Conservation (phyloP, 1,284 basidiomycete genomes). For the Caloboletus inedulis region DNA sequence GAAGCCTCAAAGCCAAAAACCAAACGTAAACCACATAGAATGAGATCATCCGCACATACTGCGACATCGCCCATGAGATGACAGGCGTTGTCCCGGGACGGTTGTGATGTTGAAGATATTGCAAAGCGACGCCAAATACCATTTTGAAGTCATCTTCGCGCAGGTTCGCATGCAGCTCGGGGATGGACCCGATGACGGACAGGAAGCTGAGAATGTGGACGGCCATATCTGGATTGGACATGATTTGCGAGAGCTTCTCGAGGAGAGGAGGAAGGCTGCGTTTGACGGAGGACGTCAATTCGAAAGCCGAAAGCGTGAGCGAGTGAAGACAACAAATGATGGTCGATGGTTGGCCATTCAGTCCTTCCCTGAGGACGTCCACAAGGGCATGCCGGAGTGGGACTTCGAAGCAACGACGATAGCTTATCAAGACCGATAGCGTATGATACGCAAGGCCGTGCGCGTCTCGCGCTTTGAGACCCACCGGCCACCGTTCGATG, state of each 20-base stretch:
- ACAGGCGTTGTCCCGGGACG: slow-evolving; percentile 58
- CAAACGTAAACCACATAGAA: slow-evolving; percentile 94
- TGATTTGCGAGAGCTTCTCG: slow-evolving; percentile 89
- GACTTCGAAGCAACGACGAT: slow-evolving; percentile 76
- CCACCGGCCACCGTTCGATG: slow-evolving; percentile 60
- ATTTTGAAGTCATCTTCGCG: slow-evolving; percentile 91
- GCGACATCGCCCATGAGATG: slow-evolving; percentile 85
- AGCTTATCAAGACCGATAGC: slow-evolving; percentile 86
- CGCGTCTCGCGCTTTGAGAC: slow-evolving; percentile 77
- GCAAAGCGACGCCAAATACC: slow-evolving; percentile 93
- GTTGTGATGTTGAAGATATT: slow-evolving; percentile 93
- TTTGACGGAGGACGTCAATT: slow-evolving; percentile 82
- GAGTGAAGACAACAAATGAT: slow-evolving; percentile 93
- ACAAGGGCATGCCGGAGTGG: slow-evolving; percentile 73
- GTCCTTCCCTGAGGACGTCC: slow-evolving; percentile 79
- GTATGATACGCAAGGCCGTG: slow-evolving; percentile 88
- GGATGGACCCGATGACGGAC: slow-evolving; percentile 80
- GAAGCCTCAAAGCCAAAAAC: slow-evolving; percentile 90
- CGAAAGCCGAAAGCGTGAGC: slow-evolving; percentile 85
- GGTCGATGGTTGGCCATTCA: slow-evolving; percentile 75
- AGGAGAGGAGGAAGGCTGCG: slow-evolving; percentile 81
- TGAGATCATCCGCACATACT: slow-evolving; percentile 92
- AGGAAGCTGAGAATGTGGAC: slow-evolving; percentile 96
- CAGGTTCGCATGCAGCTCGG: slow-evolving; percentile 85
- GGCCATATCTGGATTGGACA: slow-evolving; percentile 91